Percentiles rank a stretch among this genome's conserved stretches.
These are phyloP conservation scores for Mycena galericulata DNA, from an alignment of 768 basidiomycete species.

Conservation along the genomic window DNA sequence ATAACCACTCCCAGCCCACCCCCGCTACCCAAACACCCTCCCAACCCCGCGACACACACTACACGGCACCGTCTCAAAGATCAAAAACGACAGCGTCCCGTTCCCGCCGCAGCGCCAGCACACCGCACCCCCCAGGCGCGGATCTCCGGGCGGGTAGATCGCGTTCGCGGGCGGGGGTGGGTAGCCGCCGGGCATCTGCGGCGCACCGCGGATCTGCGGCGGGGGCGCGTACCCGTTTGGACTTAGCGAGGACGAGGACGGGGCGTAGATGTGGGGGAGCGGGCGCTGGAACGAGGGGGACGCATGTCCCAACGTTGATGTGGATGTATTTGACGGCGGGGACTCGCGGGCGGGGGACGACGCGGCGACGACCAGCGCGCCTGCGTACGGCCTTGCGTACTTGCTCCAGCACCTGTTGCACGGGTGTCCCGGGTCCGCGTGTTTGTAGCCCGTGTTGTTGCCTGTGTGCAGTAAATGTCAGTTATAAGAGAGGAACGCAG, in stretches of 20 bases:
- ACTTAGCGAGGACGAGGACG: constrained; percentile 18
- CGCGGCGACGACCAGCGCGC: constrained; percentile 62
- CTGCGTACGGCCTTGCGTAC: constrained; percentile 70
- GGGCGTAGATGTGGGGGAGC: constrained; percentile 40
- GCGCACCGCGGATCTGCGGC: background rate
- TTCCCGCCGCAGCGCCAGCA: constrained; percentile 77
- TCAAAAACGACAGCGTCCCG: constrained; percentile 62
- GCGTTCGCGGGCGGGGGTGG: constrained; percentile 4
- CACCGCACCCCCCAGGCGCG: constrained; percentile 72
- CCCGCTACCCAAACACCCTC: constrained; percentile 47
- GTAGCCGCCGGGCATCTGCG: constrained; percentile 25
- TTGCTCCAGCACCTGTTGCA: constrained; percentile 83
- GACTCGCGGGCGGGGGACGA: background rate
- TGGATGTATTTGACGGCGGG: too few relatives aligned
- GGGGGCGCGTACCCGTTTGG: constrained; percentile 15
- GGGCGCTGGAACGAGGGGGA: constrained; percentile 52
- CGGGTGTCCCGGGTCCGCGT: constrained; percentile 71
- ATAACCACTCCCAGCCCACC: too few relatives aligned
- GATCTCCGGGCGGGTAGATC: constrained; percentile 73
- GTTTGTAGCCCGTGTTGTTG: constrained; percentile 80
- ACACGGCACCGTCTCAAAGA: constrained; percentile 69
- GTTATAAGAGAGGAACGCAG: background rate
- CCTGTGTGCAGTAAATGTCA: constrained; percentile 53
- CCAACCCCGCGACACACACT: constrained; percentile 73
- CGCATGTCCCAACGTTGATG: too few relatives aligned